Conservation (phyloP, 2,329 filamentous ascomycete genomes). For the Aspergillus persii region DNA sequence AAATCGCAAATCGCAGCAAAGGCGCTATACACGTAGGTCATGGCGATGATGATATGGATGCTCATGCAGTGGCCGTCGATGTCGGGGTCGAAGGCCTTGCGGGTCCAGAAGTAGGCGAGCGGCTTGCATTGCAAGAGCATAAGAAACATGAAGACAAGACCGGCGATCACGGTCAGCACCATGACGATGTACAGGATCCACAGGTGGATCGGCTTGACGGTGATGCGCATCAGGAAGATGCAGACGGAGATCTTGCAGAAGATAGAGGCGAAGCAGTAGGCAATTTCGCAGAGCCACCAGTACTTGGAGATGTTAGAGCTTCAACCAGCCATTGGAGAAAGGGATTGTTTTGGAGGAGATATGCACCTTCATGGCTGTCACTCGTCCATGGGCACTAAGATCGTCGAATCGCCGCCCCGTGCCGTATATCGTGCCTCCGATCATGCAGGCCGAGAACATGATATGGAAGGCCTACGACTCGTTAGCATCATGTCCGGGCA, state of each 20-base stretch:
- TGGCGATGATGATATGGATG: conserved; percentile 32
- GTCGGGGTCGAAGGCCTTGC: conserved; percentile 19
- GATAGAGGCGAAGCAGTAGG: conserved; percentile 49
- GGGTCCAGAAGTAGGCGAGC: conserved; percentile 51
- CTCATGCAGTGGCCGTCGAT: conserved; percentile 44
- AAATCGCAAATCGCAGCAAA: conserved; percentile 47
- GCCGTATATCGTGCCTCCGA: conserved; percentile 30
- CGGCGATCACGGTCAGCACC: conserved; percentile 43
- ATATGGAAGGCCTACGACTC: conserved; percentile 21
- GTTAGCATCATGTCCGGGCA: conserved; percentile 1
- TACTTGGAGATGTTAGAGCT: conserved; percentile 14
- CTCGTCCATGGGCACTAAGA: conserved; percentile 17
- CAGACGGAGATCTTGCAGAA: conserved; percentile 52
- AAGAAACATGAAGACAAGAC: conserved; percentile 51
- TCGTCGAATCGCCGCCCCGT: conserved; percentile 23
- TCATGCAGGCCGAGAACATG: conserved; percentile 31
- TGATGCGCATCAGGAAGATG: conserved; percentile 53
- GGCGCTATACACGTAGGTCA: conserved; percentile 35
- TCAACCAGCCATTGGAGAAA: no score
- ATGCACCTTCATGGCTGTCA: conserved; percentile 27
- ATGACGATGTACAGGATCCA: conserved; percentile 49
- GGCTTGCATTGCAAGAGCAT: conserved; percentile 55
- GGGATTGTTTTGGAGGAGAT: no score
- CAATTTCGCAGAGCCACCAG: conserved; percentile 55
- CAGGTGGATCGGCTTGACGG: conserved; percentile 46